phyloP scores from a whole-genome alignment of 2,329 filamentous ascomycete species.

The Pezicula rhizophila region DNA sequence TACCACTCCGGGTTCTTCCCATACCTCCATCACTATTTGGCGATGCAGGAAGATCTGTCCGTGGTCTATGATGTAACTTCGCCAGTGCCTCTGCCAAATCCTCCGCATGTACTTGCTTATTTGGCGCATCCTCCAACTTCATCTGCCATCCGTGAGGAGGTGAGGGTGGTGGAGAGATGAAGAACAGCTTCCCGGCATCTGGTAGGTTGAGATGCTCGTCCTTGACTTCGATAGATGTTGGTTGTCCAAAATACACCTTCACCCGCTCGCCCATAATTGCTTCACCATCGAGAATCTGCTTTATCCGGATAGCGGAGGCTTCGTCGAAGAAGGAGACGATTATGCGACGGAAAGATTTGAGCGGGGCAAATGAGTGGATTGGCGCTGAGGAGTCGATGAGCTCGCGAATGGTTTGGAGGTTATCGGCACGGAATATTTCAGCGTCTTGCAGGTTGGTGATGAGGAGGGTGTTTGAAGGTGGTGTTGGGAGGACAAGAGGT shows the following conservation, averaged over 20 bases:
- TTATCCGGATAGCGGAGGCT: constrained; percentile 64
- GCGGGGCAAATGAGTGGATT: constrained; percentile 71
- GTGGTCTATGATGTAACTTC: constrained; percentile 45
- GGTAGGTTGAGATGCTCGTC: constrained; percentile 59
- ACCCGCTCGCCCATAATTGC: constrained; percentile 63
- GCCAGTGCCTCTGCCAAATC: constrained; percentile 62
- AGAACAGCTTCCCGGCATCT: constrained; percentile 66
- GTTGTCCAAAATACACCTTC: constrained; percentile 63
- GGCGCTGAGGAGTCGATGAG: constrained; percentile 64
- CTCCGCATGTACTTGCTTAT: constrained; percentile 63
- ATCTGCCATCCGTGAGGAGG: constrained; percentile 66
- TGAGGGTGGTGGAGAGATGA: constrained; percentile 64
- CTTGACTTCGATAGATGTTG: constrained; percentile 47
- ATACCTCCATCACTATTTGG: constrained; percentile 34
- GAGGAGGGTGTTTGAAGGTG: constrained; percentile 76
- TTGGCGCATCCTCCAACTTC: constrained; percentile 61
- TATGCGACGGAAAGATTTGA: constrained; percentile 79
- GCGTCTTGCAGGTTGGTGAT: constrained; percentile 72
- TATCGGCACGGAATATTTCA: constrained; percentile 68
- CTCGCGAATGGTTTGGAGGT: constrained; percentile 66
- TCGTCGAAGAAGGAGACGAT: constrained; percentile 70
- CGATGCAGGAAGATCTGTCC: constrained; percentile 31
- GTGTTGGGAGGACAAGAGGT: constrained; percentile 62
- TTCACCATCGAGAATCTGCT: constrained; percentile 69
- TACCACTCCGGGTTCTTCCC: constrained; percentile 45